A percentile compares a stretch with the other conserved stretches of the same genome.
phyloP scores from a whole-genome alignment of 108 stramenopile species.

The Pseudonitzschia delicatissima region DNA sequence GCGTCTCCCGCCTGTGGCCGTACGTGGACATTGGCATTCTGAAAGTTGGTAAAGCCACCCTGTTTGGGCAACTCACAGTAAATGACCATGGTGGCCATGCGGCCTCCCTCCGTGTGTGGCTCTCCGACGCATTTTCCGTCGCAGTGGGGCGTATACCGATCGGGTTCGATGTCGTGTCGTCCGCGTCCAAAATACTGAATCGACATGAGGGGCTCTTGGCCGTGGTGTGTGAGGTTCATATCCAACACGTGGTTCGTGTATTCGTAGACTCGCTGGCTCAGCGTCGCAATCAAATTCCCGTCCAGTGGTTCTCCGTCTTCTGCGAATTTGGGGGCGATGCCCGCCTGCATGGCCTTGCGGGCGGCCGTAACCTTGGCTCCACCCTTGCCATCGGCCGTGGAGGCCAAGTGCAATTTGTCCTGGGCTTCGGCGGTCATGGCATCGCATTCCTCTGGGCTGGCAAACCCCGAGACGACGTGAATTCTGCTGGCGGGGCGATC shows the following conservation, averaged over 20 bases:
- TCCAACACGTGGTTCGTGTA: constrained; percentile 72
- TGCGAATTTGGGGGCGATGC: constrained; percentile 56
- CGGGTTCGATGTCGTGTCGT: constrained; percentile 63
- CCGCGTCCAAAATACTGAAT: constrained; percentile 83
- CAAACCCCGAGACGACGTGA: constrained; percentile 73
- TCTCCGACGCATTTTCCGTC: constrained; percentile 81
- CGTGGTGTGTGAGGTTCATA: constrained; percentile 59
- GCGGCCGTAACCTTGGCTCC: constrained; percentile 41
- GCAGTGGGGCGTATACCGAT: constrained; percentile 90
- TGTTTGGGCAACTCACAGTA: constrained; percentile 75
- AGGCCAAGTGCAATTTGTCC: constrained; percentile 59
- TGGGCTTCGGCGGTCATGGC: constrained; percentile 59
- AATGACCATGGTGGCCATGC: constrained; percentile 94
- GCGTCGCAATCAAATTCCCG: constrained; percentile 52
- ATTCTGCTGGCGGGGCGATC: constrained; percentile 67
- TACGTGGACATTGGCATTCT: constrained; percentile 80
- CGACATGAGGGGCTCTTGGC: constrained; percentile 82
- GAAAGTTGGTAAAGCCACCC: constrained; percentile 92
- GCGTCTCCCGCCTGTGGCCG: constrained; percentile 71
- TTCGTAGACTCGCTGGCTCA: constrained; percentile 66
- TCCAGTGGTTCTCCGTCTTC: constrained; percentile 29
- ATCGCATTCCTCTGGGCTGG: constrained; percentile 70
- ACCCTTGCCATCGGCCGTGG: constrained; percentile 82
- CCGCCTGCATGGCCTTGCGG: constrained; percentile 83
- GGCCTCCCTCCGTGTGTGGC: constrained; percentile 57